Conservation (phyloP, 371 early-diverging fungal species). For the Catenaria anguillulae region DNA sequence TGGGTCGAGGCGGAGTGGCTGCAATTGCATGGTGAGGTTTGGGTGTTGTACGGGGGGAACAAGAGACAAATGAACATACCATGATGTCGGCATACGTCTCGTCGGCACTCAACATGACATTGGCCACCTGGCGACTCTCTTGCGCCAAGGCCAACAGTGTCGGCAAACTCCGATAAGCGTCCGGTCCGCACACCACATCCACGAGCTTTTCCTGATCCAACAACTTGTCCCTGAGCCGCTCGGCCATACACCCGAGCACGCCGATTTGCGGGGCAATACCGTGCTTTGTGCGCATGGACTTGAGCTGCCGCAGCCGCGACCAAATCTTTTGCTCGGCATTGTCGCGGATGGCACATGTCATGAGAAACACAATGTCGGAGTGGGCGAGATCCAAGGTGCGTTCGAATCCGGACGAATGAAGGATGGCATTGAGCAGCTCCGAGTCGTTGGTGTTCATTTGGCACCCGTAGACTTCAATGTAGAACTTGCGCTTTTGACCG, state of each 20-base stretch:
- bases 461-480: slow-evolving; percentile 65
- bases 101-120: slow-evolving; percentile 67
- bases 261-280: slow-evolving; percentile 48
- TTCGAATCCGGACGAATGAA: slow-evolving; percentile 50
- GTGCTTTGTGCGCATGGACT: slow-evolving; percentile 36
- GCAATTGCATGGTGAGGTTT: too few species aligned
- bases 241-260: slow-evolving; percentile 68
- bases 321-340: slow-evolving; percentile 62
- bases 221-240: slow-evolving; percentile 52
- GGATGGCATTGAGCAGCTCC: slow-evolving; percentile 57
- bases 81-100: slow-evolving; percentile 71
- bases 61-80: background rate
- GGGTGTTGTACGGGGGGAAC: too few species aligned
- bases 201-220: slow-evolving; percentile 54
- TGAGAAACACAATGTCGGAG: slow-evolving; percentile 55
- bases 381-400: slow-evolving; percentile 36
- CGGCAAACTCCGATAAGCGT: slow-evolving; percentile 60
- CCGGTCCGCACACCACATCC: slow-evolving; percentile 66
- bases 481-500: slow-evolving; percentile 24
- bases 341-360: slow-evolving; percentile 68
- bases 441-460: slow-evolving; percentile 73
- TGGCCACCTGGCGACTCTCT: slow-evolving; percentile 49
- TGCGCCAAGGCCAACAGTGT: slow-evolving; percentile 48
- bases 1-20: slow-evolving; percentile 46
- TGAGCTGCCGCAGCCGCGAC: slow-evolving; percentile 43